Evolutionary conservation across 2,329 filamentous ascomycete species (phyloP).

Genomic region (Nemania serpens): DNA sequence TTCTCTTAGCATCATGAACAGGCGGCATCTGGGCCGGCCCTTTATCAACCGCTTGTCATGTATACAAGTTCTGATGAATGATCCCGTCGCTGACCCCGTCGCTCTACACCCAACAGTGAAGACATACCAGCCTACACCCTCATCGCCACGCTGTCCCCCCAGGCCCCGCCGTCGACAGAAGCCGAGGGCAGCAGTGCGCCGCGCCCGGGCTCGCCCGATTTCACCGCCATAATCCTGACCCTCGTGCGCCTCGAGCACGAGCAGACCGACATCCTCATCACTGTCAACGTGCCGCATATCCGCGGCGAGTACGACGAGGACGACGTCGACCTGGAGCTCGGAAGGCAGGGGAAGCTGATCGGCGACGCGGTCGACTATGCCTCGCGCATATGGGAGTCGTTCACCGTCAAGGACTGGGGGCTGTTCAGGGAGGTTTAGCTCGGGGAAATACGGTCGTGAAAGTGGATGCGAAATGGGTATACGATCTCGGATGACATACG

Average conservation of each 20-base stretch:
- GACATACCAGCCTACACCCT: slow-evolving; percentile 69
- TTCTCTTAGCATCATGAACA: not conserved
- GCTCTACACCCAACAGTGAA: slow-evolving; percentile 41
- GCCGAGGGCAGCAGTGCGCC: slow-evolving; percentile 43
- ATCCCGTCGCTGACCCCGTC: slow-evolving; percentile 12
- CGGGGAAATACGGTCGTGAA: not conserved
- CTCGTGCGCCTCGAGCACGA: slow-evolving; percentile 76
- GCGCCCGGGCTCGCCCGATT: slow-evolving; percentile 54
- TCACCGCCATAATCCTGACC: slow-evolving; percentile 77
- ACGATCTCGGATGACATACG: not conserved
- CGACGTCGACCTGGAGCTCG: slow-evolving; percentile 69
- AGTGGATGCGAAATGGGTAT: not conserved
- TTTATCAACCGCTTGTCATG: not conserved
- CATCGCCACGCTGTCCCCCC: slow-evolving; percentile 66
- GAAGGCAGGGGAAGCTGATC: slow-evolving; percentile 69
- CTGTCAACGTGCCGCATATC: slow-evolving; percentile 86
- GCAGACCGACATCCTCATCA: slow-evolving; percentile 80
- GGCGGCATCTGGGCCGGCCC: not conserved
- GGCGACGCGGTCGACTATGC: slow-evolving; percentile 71
- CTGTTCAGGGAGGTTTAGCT: slow-evolving; percentile 62
- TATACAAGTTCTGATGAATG: not conserved
- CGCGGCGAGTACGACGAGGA: slow-evolving; percentile 73
- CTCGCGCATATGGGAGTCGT: slow-evolving; percentile 69
- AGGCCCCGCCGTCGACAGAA: slow-evolving; percentile 38
- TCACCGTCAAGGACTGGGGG: slow-evolving; percentile 80